phyloP scores from a whole-genome alignment of 371 early-diverging fungal species.

The Amoeboaphelidium protococcarum region DNA sequence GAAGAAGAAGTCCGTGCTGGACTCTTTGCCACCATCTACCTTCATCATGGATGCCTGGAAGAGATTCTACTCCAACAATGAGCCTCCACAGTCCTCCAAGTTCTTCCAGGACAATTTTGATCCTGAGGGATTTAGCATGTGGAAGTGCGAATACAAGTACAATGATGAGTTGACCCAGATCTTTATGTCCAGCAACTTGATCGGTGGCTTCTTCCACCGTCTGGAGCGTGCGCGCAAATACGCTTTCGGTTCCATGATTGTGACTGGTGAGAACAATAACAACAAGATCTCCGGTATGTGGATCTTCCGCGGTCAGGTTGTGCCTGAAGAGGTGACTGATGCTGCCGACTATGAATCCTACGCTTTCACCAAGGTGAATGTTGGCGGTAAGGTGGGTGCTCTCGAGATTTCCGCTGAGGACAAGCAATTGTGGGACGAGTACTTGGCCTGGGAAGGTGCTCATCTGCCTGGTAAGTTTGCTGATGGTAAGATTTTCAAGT shows the following conservation, averaged over 20 bases:
- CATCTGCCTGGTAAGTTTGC: conserved; percentile 11
- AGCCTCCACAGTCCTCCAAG: conserved; percentile 53
- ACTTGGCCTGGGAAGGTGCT: conserved; percentile 31
- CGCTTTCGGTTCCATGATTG: conserved; percentile 67
- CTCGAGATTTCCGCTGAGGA: conserved; percentile 21
- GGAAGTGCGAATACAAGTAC: conserved; percentile 67
- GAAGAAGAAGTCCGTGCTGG: conserved; percentile 31
- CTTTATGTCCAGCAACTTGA: conserved; percentile 66
- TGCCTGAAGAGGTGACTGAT: conserved; percentile 59
- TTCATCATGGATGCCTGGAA: conserved; percentile 77
- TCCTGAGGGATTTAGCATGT: conserved; percentile 57
- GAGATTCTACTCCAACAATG: conserved; percentile 87
- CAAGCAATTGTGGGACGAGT: conserved; percentile 22
- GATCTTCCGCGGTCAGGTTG: conserved; percentile 63
- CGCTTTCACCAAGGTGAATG: conserved; percentile 38
- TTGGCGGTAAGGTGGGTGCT: no score
- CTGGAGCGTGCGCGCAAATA: conserved; percentile 80
- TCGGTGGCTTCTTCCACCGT: conserved; percentile 77
- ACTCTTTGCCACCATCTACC: conserved; percentile 50
- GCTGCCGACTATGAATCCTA: conserved; percentile 70
- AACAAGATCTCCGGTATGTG: conserved; percentile 79
- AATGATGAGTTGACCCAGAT: conserved; percentile 45
- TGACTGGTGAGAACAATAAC: conserved; percentile 60
- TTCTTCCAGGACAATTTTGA: conserved; percentile 84
- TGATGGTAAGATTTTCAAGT: conserved; percentile 29